Conservation (phyloP, 495 filamentous ascomycete genomes). For the Immersiella caudata region DNA sequence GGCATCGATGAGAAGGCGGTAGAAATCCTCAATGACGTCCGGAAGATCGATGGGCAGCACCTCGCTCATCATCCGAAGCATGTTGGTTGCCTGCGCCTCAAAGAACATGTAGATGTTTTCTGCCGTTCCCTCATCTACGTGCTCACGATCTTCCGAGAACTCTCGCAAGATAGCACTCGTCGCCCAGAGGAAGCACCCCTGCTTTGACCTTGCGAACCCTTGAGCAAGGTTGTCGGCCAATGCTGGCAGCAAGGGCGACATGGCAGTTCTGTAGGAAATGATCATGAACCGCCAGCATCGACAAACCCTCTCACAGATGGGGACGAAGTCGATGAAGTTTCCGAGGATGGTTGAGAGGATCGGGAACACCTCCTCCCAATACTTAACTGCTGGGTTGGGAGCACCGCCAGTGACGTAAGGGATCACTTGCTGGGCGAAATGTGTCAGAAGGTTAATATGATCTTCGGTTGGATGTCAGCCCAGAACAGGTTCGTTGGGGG, state of each 20-base stretch:
- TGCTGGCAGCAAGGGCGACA: constrained; percentile 78
- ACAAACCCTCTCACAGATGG: constrained; percentile 91
- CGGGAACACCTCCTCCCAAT: constrained; percentile 91
- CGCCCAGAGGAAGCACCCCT: constrained; percentile 97
- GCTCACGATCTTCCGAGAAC: constrained; percentile 85
- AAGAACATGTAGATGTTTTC: constrained; percentile 90
- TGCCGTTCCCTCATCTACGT: constrained; percentile 81
- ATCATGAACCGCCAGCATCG: constrained; percentile 96
- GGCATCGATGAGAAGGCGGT: constrained; percentile 86
- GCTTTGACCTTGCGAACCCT: constrained; percentile 81
- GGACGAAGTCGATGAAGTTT: constrained; percentile 78
- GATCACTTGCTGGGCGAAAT: constrained; percentile 77
- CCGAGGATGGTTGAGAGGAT: constrained; percentile 81
- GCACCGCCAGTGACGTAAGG: constrained; percentile 72
- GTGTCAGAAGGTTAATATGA: constrained; percentile 87
- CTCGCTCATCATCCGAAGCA: constrained; percentile 86
- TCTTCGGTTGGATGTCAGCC: constrained; percentile 56
- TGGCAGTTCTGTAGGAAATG: constrained; percentile 88
- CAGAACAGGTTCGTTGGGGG: not conserved
- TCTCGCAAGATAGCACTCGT: constrained; percentile 93
- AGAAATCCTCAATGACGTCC: constrained; percentile 99
- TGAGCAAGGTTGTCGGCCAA: constrained; percentile 84
- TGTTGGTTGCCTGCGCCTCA: constrained; percentile 84
- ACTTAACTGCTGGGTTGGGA: constrained; percentile 90
- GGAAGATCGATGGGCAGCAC: constrained; percentile 83